A percentile compares a stretch with the other conserved stretches of the same genome.
phyloP scores from a whole-genome alignment of 2,329 filamentous ascomycete species.

The Talaromyces sp. region DNA sequence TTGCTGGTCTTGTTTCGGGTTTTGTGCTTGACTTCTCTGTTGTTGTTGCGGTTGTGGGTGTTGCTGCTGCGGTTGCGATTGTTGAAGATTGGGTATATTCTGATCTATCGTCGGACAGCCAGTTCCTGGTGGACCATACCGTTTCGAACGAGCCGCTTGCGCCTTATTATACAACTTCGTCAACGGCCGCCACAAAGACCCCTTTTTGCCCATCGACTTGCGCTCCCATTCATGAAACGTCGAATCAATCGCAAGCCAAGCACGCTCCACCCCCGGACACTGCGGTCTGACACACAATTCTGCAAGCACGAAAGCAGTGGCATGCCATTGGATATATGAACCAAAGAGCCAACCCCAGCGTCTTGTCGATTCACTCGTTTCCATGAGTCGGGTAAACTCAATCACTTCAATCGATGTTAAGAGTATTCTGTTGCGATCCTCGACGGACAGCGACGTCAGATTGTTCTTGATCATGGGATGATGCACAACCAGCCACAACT shows the following conservation, averaged over 20 bases:
- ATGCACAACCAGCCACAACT: conserved; percentile 75
- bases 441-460: conserved; percentile 56
- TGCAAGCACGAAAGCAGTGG: conserved; percentile 60
- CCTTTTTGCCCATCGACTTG: conserved; percentile 45
- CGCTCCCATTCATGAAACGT: conserved; percentile 42
- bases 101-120: neutral
- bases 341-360: conserved; percentile 66
- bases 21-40: neutral
- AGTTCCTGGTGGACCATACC: neutral
- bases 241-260: conserved; percentile 58
- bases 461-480: conserved; percentile 66
- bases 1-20: neutral
- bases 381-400: conserved; percentile 66
- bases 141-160: conserved; percentile 49
- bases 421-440: conserved; percentile 68
- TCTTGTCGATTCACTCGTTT: conserved; percentile 60
- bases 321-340: conserved; percentile 66
- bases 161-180: conserved; percentile 62
- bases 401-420: conserved; percentile 71
- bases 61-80: neutral
- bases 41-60: neutral
- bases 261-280: conserved; percentile 59
- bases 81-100: neutral
- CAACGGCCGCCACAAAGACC: conserved; percentile 64
- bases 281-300: conserved; percentile 59